Conservation (phyloP, 2,329 filamentous ascomycete genomes). For the Plenodomus biglobosus region DNA sequence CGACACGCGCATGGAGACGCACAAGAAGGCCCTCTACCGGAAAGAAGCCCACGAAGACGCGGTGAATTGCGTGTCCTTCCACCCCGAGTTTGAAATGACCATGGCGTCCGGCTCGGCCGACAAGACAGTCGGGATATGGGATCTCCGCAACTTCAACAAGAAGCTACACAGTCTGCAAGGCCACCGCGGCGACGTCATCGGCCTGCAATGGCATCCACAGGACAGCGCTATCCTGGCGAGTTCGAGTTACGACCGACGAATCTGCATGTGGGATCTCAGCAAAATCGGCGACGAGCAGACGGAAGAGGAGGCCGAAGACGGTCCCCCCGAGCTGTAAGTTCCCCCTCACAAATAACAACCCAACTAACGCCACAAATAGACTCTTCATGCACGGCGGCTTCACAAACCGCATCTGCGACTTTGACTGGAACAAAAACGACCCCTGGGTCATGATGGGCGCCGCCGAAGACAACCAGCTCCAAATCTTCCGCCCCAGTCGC, state of each 20-base stretch:
- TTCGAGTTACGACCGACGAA: conserved; percentile 86
- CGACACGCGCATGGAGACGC: conserved; percentile 72
- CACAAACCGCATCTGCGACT: conserved; percentile 94
- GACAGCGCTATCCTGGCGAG: conserved; percentile 88
- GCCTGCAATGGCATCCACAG: conserved; percentile 90
- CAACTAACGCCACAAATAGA: conserved; percentile 48
- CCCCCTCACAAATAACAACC: too few species aligned
- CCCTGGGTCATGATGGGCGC: conserved; percentile 96
- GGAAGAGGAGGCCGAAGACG: conserved; percentile 92
- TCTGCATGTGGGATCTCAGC: conserved; percentile 96
- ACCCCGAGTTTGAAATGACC: conserved; percentile 84
- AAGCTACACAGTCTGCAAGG: conserved; percentile 89
- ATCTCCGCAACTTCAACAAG: conserved; percentile 84
- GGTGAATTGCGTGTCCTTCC: conserved; percentile 95
- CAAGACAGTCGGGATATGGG: conserved; percentile 94
- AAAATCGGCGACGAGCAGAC: conserved; percentile 91
- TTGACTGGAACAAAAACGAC: conserved; percentile 96
- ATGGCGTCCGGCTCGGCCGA: conserved; percentile 93
- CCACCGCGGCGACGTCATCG: conserved; percentile 87
- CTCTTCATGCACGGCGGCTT: conserved; percentile 99
- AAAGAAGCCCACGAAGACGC: conserved; percentile 83
- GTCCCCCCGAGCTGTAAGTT: conserved; percentile 86
- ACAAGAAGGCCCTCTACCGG: conserved; percentile 67
- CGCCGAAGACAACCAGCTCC: conserved; percentile 93
- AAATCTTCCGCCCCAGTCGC: conserved; percentile 64